These are phyloP conservation scores for Venturia carpophila DNA, from an alignment of 2,329 filamentous ascomycete species.

Conservation along the genomic window DNA sequence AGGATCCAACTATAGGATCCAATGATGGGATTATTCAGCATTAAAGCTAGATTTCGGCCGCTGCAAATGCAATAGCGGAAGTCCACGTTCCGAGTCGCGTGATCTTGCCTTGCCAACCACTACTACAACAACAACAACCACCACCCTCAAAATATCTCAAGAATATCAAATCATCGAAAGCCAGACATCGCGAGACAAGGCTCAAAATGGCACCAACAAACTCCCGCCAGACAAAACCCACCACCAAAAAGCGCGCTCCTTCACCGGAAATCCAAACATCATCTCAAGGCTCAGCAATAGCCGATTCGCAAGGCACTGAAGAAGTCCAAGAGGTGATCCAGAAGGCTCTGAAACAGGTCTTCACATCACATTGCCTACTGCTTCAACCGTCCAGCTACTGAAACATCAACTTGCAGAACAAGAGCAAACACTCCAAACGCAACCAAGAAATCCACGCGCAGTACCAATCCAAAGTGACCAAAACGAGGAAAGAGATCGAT, in stretches of 20 bases:
- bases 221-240: neutral
- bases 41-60: neutral
- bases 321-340: neutral
- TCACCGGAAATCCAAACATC: neutral
- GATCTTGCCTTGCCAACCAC: neutral
- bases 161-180: neutral
- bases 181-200: neutral
- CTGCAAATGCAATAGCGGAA: neutral
- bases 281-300: neutral
- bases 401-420: neutral
- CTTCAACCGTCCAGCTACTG: neutral
- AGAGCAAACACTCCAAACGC: neutral
- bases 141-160: neutral
- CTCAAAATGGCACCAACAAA: neutral
- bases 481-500: constrained; percentile 2
- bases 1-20: too few relatives aligned
- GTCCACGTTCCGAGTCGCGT: neutral
- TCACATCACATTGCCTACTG: too few relatives aligned
- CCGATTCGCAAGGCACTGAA: neutral
- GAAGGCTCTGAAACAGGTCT: neutral
- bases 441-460: constrained; percentile 2
- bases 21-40: neutral
- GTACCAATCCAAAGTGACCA: neutral
- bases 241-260: neutral
- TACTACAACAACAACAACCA: neutral